Percentiles rank a stretch among this genome's conserved stretches.
Evolutionary conservation across 2,329 filamentous ascomycete species (phyloP).

Genomic region (Penicillium sp.): DNA sequence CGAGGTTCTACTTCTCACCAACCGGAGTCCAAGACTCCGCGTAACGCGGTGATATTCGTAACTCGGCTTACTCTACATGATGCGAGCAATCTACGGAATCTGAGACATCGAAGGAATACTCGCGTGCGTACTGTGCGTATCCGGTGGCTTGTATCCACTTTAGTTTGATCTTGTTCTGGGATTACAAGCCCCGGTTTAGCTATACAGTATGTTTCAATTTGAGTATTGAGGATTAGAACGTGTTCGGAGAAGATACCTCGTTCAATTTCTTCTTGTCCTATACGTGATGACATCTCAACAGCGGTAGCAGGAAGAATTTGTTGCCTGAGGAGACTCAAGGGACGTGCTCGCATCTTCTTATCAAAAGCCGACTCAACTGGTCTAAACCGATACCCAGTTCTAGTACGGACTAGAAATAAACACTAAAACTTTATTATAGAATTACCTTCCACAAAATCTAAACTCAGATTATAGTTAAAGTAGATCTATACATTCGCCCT

Average conservation of each 20-base stretch:
- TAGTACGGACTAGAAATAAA: background rate
- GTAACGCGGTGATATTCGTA: conserved; percentile 10
- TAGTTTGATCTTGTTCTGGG: background rate
- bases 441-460: background rate
- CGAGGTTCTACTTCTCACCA: conserved; percentile 10
- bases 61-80: background rate
- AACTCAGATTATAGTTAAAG: conserved; percentile 2
- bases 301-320: no score
- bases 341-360: no score
- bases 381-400: no score
- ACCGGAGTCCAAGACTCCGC: conserved; percentile 10
- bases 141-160: conserved; percentile 1
- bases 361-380: no score
- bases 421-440: background rate
- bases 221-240: background rate
- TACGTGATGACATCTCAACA: background rate
- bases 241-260: background rate
- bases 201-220: background rate
- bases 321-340: no score
- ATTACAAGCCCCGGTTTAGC: background rate
- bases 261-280: background rate
- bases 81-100: background rate
- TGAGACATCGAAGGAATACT: background rate
- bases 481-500: background rate
- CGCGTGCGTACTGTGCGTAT: background rate